Conservation (phyloP, 805 yeast genomes). For the Phaffomyces opuntiae region DNA sequence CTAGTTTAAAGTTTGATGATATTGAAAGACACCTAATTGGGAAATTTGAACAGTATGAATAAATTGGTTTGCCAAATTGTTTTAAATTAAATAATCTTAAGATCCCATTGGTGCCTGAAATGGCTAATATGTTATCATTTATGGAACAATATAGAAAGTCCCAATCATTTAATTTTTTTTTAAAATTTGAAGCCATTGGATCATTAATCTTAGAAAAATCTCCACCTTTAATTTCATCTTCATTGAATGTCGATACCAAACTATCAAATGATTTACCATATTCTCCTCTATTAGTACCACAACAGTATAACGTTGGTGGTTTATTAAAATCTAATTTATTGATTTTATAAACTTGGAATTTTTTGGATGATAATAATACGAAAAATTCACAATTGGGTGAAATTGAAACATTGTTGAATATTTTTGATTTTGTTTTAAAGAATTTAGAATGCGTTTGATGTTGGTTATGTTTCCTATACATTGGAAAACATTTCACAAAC, state of each 20-base stretch:
- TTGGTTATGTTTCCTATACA: conserved; percentile 56
- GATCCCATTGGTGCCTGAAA: conserved; percentile 67
- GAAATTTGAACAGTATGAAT: conserved; percentile 61
- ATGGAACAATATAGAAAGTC: conserved; percentile 54
- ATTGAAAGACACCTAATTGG: conserved; percentile 77
- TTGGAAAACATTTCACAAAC: conserved; percentile 78
- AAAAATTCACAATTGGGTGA: conserved; percentile 60
- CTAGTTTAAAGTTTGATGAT: conserved; percentile 51
- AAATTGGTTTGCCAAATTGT: conserved; percentile 53
- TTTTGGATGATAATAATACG: conserved; percentile 57
- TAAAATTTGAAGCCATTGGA: conserved; percentile 13
- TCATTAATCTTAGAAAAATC: conserved; percentile 6
- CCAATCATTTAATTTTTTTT: conserved; percentile 39
- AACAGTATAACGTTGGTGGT: conserved; percentile 52
- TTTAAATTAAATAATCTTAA: conserved; percentile 57
- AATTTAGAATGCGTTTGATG: conserved; percentile 46
- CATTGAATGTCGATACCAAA: conserved; percentile 21
- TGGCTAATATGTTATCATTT: conserved; percentile 49
- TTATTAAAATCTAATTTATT: conserved; percentile 28
- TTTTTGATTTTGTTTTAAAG: conserved; percentile 39
- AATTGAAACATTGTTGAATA: conserved; percentile 49
- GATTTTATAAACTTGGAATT: conserved; percentile 69
- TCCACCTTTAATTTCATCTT: conserved; percentile 14
- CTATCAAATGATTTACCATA: conserved; percentile 46
- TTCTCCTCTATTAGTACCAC: conserved; percentile 67